Conservation (phyloP, 352 stramenopile species). For the Globisporangium cederbergense region DNA sequence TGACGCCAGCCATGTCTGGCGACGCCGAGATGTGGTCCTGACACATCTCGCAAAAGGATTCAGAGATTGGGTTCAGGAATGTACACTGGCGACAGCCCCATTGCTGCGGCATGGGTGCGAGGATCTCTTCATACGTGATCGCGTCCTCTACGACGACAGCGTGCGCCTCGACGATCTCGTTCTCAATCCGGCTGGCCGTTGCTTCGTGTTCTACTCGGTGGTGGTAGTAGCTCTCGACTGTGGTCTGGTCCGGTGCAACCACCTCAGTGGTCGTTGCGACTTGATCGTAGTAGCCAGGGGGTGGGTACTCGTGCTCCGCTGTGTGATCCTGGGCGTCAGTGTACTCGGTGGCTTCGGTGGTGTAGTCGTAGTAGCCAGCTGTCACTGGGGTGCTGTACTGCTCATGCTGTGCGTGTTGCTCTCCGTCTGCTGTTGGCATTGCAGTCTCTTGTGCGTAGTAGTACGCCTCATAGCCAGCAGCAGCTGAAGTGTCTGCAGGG, state of each 20-base stretch:
- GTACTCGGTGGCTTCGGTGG: not conserved
- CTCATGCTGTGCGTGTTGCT: constrained; percentile 1
- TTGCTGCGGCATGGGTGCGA: constrained; percentile 1
- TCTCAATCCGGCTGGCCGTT: not conserved
- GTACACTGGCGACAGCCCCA: constrained; percentile 37
- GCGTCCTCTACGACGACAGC: constrained; percentile 35
- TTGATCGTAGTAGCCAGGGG: not conserved
- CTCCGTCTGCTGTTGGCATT: not conserved
- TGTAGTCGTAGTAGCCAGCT: not conserved
- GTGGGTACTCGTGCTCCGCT: not conserved
- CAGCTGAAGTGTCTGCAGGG: not conserved
- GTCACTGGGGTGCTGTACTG: not conserved
- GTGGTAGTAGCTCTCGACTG: constrained; percentile 1
- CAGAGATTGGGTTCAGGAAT: constrained; percentile 47
- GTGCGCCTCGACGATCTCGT: constrained; percentile 35
- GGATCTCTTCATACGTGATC: constrained; percentile 10
- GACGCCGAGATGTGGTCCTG: constrained; percentile 40
- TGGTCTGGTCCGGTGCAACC: not conserved
- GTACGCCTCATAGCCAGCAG: constrained; percentile 1
- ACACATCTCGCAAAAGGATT: constrained; percentile 66
- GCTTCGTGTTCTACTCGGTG: constrained; percentile 3
- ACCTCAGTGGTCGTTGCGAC: not conserved
- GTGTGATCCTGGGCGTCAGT: not conserved
- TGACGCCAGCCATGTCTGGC: not conserved
- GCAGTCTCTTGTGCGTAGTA: constrained; percentile 8